A percentile compares a stretch with the other conserved stretches of the same genome.
Conservation (phyloP, 1,139 yeast species). For the Magnusiomyces clavatus region DNA sequence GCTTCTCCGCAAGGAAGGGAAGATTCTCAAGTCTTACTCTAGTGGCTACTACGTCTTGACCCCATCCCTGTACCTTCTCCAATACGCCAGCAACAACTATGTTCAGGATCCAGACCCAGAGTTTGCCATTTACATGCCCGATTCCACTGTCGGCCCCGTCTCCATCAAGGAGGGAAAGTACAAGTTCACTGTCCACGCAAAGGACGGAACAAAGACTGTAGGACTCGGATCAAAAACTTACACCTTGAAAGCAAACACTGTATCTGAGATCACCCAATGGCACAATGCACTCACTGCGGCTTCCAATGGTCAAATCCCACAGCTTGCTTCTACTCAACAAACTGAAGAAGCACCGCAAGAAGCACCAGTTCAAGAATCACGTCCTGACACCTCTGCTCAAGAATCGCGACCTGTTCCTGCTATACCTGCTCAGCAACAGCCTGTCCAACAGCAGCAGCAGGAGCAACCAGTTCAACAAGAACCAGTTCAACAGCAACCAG, state of each 20-base stretch:
- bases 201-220: constrained; percentile 34
- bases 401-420: too few species aligned
- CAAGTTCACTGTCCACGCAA: constrained; percentile 40
- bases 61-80: constrained; percentile 38
- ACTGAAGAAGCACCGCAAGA: too few species aligned
- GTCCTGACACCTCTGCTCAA: too few species aligned
- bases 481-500: too few species aligned
- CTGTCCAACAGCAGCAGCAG: too few species aligned
- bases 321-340: too few species aligned
- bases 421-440: too few species aligned
- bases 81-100: constrained; percentile 38
- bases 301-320: constrained; percentile 7
- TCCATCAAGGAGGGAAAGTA: constrained; percentile 33
- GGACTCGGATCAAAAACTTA: constrained; percentile 32
- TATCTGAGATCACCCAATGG: constrained; percentile 42
- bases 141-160: constrained; percentile 35
- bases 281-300: constrained; percentile 30
- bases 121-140: constrained; percentile 41
- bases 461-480: too few species aligned
- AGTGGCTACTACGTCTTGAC: constrained; percentile 42
- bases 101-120: constrained; percentile 39
- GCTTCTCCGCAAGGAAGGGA: constrained; percentile 39
- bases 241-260: constrained; percentile 38
- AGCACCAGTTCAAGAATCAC: too few species aligned
- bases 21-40: constrained; percentile 36